Base-by-base conservation (phyloP, 2,329 filamentous ascomycete species). In the Aspergillus spinulosporus region DNA sequence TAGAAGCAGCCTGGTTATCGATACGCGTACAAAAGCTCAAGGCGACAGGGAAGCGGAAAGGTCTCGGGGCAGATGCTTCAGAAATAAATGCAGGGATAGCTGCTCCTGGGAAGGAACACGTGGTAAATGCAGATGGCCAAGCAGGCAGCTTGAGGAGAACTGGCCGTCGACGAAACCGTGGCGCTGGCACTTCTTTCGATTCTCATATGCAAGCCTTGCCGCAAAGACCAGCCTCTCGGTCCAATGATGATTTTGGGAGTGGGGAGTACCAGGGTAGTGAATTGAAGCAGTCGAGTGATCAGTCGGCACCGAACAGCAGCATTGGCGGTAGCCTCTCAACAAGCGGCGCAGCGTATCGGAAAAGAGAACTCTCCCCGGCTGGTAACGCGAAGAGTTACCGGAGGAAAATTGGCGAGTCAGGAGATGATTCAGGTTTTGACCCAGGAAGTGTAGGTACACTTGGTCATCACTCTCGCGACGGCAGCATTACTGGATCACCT, bases 1-100 rank as follows among this genome's bases (percentile, higher is more conserved):
- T 96, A 9, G 90, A 96, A 69, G 84, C 85, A 61, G 85, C 90
- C 36, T 96, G 92, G 90, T 74, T 87, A 43, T 75, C 79, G n/a
- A 78, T 94, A 12, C 62, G 65, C 31, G 49, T 58, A 12, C 58
- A 46, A 11, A 62, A 64, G 47, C 52, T 56, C 11, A 61, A 56
- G 28, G 26, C 40, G 11, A 47, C 54, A 12, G 48, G 12, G 8
- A 57, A 52, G 34, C 43, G 12, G 5, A 59, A 52, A 15, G 31
- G 52, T 36, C 57, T 56, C 11, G 57, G 57, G 31, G 52, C 40
- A 9, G 52, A 59, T 31, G 58, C 59, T n/a, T 52, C 40, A 28
- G 39, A 49, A 6, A 48, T 53, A 40, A 57, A 57, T 1, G 49
- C 52, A 12, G 62, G 60, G 7, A 66, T 70, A 57, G 59, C 67